Evolutionary conservation across 306 rosid species (phyloP).

Genomic region (Rosa chinensis): DNA sequence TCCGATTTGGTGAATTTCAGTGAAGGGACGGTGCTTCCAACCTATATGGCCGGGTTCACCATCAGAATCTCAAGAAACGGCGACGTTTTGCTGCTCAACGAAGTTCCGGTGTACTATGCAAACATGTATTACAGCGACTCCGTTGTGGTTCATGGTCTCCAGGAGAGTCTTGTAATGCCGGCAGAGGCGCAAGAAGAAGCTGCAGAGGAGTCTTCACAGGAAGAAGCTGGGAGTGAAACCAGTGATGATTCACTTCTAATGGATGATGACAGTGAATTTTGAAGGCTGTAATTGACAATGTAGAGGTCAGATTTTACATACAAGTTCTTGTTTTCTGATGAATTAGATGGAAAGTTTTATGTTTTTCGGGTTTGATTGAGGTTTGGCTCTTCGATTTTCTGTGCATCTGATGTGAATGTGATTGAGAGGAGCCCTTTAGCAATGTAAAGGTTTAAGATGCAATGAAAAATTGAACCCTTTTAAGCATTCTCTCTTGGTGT

Average conservation of each 20-base stretch:
- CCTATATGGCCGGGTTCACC: slow-evolving; percentile 54
- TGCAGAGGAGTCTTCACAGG: slow-evolving; percentile 7
- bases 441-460: neutral
- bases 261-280: slow-evolving; percentile 44
- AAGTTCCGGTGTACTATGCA: slow-evolving; percentile 51
- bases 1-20: slow-evolving; percentile 47
- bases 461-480: neutral
- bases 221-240: slow-evolving; percentile 1
- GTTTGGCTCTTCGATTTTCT: neutral
- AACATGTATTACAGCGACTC: slow-evolving; percentile 46
- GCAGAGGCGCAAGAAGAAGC: neutral
- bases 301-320: neutral
- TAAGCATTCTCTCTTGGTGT: neutral
- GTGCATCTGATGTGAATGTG: neutral
- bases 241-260: slow-evolving; percentile 21
- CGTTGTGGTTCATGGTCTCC: slow-evolving; percentile 72
- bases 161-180: slow-evolving; percentile 36
- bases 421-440: neutral
- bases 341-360: neutral
- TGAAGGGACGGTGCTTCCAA: slow-evolving; percentile 45
- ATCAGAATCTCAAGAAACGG: slow-evolving; percentile 48
- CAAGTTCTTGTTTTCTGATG: neutral
- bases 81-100: slow-evolving; percentile 55
- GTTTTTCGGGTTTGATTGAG: neutral
- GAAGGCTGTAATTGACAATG: slow-evolving; percentile 14